phyloP scores from a whole-genome alignment of 2,329 filamentous ascomycete genomes.

The Beauveria scarabaeidicola region DNA sequence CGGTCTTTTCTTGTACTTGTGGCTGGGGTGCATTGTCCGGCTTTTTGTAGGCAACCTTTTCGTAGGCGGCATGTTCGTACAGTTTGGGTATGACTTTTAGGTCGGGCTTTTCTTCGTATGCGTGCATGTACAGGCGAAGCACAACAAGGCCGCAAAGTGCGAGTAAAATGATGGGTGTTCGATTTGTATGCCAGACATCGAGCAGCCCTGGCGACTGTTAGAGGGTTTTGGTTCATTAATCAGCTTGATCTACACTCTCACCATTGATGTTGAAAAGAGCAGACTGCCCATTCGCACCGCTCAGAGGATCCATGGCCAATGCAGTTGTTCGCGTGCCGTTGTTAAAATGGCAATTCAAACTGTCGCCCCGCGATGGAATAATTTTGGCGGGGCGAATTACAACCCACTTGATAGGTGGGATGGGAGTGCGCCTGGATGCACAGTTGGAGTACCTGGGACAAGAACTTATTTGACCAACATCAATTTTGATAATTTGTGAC shows the following conservation, averaged over 20 bases:
- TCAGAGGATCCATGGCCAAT: conserved; percentile 13
- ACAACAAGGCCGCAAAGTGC: conserved; percentile 29
- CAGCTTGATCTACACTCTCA: neutral
- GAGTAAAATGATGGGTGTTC: conserved; percentile 35
- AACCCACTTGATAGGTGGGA: conserved; percentile 9
- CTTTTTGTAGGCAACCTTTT: conserved; percentile 11
- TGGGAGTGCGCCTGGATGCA: neutral
- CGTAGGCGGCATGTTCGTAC: conserved; percentile 22
- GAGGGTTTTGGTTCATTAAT: neutral
- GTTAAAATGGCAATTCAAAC: conserved; percentile 6
- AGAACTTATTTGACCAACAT: too few species aligned
- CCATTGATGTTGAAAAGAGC: conserved; percentile 9
- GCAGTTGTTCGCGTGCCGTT: conserved; percentile 6
- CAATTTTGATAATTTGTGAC: too few species aligned
- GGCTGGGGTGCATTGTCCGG: conserved; percentile 1
- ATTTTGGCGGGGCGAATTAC: conserved; percentile 17
- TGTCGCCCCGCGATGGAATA: conserved; percentile 16
- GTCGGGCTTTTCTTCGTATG: conserved; percentile 25
- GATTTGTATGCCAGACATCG: conserved; percentile 38
- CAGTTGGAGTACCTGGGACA: too few species aligned
- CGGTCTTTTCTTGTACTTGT: conserved; percentile 19
- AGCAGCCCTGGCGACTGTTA: conserved; percentile 24
- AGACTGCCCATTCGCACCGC: neutral
- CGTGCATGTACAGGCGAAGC: conserved; percentile 35
- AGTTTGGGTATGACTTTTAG: conserved; percentile 30